Evolutionary conservation across 495 filamentous ascomycete species (phyloP).

Genomic region (Lineolata rhizophorae): DNA sequence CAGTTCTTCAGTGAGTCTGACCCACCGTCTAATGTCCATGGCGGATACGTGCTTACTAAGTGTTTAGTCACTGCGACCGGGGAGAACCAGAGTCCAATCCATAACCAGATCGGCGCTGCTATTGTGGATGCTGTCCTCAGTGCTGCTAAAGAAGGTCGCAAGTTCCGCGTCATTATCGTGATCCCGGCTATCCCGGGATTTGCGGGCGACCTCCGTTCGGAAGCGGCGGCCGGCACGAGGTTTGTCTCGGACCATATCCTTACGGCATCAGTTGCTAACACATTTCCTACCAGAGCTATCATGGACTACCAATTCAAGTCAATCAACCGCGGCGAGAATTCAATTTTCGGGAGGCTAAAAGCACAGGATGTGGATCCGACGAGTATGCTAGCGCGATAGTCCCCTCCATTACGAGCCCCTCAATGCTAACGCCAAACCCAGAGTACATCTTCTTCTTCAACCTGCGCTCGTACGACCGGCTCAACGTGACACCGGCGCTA

Average conservation of each 20-base stretch:
- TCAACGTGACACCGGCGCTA: constrained; percentile 56
- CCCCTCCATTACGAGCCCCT: neutral
- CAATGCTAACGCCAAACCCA: neutral
- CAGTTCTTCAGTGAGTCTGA: constrained; percentile 66
- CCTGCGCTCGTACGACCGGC: constrained; percentile 67
- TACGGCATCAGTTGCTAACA: neutral
- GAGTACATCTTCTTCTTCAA: constrained; percentile 85
- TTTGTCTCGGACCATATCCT: constrained; percentile 1
- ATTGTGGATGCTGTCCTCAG: constrained; percentile 78
- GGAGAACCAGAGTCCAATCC: constrained; percentile 59
- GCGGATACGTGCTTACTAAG: neutral
- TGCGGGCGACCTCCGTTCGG: constrained; percentile 67
- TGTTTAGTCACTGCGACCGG: constrained; percentile 62
- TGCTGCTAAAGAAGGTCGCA: constrained; percentile 64
- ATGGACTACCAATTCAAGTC: constrained; percentile 99
- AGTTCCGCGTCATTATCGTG: constrained; percentile 75
- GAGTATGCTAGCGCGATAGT: too few species aligned
- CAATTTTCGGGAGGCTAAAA: constrained; percentile 59
- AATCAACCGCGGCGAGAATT: constrained; percentile 74
- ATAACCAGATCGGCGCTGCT: constrained; percentile 66
- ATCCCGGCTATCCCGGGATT: constrained; percentile 88
- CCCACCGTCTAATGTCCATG: neutral
- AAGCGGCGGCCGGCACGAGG: constrained; percentile 63
- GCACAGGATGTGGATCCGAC: constrained; percentile 64
- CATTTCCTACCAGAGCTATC: constrained; percentile 45